Evolutionary conservation across 345 rosid genomes (phyloP).

Genomic region (Anacardium occidentale): DNA sequence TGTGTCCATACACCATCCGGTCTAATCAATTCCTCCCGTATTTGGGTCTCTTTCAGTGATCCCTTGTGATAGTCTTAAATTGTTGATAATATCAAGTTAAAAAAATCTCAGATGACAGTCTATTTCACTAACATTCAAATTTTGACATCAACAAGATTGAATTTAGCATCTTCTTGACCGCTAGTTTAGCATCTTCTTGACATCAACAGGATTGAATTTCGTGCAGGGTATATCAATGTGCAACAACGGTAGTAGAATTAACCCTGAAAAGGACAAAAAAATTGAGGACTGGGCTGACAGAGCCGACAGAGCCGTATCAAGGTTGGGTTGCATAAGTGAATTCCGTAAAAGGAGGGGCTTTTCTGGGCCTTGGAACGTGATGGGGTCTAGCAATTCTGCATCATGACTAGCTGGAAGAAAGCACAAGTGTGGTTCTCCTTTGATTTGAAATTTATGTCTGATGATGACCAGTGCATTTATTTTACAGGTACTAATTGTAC

Average conservation of each 20-base stretch:
- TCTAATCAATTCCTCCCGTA: too few species aligned
- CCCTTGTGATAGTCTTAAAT: too few species aligned
- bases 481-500: neutral
- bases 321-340: neutral
- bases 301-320: conserved; percentile 17
- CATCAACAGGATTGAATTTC: too few species aligned
- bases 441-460: conserved; percentile 8
- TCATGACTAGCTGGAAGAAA: neutral
- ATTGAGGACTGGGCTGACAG: neutral
- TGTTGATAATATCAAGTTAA: too few species aligned
- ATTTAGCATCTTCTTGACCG: too few species aligned
- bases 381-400: conserved; percentile 4
- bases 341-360: neutral
- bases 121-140: too few species aligned
- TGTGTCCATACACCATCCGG: too few species aligned
- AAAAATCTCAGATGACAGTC: too few species aligned
- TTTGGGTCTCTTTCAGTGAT: too few species aligned
- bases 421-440: conserved; percentile 6
- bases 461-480: neutral
- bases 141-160: too few species aligned
- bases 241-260: neutral
- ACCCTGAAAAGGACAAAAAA: too few species aligned
- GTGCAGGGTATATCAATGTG: neutral
- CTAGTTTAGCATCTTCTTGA: too few species aligned
- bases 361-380: conserved; percentile 18